A percentile compares a stretch with the other conserved stretches of the same genome.
These are phyloP conservation scores for Lepidium didymum DNA, from an alignment of 345 rosid species.

Conservation along the genomic window DNA sequence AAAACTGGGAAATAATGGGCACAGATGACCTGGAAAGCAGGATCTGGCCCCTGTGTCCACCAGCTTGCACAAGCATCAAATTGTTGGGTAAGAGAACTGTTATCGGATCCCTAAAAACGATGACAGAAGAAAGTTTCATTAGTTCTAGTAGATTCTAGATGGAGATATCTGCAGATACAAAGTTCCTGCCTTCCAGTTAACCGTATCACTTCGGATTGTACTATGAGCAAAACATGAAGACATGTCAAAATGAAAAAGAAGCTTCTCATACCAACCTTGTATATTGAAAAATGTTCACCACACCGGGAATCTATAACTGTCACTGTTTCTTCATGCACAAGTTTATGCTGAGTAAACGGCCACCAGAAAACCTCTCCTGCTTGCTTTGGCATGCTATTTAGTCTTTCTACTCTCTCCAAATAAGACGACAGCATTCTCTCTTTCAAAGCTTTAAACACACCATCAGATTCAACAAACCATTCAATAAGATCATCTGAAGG, in stretches of 20 bases:
- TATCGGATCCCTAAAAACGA: conserved; percentile 35
- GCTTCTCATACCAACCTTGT: conserved; percentile 49
- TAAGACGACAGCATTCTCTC: conserved; percentile 51
- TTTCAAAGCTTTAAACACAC: conserved; percentile 51
- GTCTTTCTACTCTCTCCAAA: conserved; percentile 50
- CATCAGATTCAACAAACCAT: conserved; percentile 63
- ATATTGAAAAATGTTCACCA: conserved; percentile 85
- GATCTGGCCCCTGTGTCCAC: conserved; percentile 99
- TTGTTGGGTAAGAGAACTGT: conserved; percentile 50
- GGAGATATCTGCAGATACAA: background rate
- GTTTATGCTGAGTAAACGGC: conserved; percentile 96
- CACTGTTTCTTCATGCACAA: conserved; percentile 54
- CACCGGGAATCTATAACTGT: conserved; percentile 88
- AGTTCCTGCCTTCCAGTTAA: background rate
- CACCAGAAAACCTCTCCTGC: conserved; percentile 85
- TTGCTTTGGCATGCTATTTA: conserved; percentile 60
- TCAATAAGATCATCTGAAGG: conserved; percentile 70
- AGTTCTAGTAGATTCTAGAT: background rate
- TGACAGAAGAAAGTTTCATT: background rate
- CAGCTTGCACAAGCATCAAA: conserved; percentile 99
- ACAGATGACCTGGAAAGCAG: conserved; percentile 72
- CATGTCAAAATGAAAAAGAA: background rate
- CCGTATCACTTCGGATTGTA: background rate
- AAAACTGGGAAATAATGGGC: conserved; percentile 7
- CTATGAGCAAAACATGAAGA: background rate